Evolutionary conservation across 768 basidiomycete genomes (phyloP).

Genomic region (Auricularia sp.): DNA sequence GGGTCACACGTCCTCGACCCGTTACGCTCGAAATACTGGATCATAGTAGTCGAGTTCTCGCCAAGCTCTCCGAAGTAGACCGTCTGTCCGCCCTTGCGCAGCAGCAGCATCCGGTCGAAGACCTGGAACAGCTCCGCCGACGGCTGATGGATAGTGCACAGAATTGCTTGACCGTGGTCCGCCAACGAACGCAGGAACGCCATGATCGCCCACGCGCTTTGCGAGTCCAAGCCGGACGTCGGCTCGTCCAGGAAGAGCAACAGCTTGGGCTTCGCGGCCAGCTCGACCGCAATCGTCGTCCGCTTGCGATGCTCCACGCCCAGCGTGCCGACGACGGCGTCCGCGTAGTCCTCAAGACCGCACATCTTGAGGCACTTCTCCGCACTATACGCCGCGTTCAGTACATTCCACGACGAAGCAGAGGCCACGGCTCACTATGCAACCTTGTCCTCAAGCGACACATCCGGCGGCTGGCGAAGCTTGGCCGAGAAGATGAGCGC

Average conservation of each 20-base stretch:
- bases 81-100: conserved; percentile 67
- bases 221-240: conserved; percentile 31
- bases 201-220: conserved; percentile 60
- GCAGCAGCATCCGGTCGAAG: conserved; percentile 70
- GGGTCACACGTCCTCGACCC: conserved; percentile 54
- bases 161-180: conserved; percentile 73
- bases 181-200: conserved; percentile 67
- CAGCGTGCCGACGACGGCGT: conserved; percentile 67
- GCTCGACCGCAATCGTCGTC: conserved; percentile 78
- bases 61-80: conserved; percentile 73
- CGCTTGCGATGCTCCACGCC: conserved; percentile 69
- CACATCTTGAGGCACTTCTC: conserved; percentile 61
- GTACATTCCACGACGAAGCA: neutral
- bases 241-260: conserved; percentile 19
- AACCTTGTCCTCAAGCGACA: conserved; percentile 64
- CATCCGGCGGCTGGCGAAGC: conserved; percentile 60
- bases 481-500: conserved; percentile 72
- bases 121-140: conserved; percentile 77
- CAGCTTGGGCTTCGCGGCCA: conserved; percentile 59
- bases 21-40: conserved; percentile 67
- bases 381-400: neutral
- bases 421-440: conserved; percentile 47
- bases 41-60: conserved; percentile 44
- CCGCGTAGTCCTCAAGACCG: conserved; percentile 74
- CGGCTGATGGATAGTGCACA: conserved; percentile 64